A percentile compares a stretch with the other conserved stretches of the same genome.
phyloP scores from a whole-genome alignment of 2,329 filamentous ascomycete genomes.

The Pyrenochaeta sp. region DNA sequence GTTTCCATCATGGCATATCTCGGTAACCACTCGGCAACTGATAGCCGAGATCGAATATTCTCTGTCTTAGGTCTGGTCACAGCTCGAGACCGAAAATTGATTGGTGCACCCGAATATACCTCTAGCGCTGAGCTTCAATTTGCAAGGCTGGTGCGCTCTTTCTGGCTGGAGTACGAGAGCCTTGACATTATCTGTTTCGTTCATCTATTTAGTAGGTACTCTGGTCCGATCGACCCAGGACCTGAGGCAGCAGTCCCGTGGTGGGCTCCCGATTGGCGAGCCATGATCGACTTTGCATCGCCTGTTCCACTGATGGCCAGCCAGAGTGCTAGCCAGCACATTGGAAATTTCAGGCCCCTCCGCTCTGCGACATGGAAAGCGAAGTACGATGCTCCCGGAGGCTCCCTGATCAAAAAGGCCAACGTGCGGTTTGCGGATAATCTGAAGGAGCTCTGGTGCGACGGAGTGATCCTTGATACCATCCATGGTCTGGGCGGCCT shows the following conservation, averaged over 20 bases:
- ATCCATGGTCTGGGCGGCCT: slow-evolving; percentile 35
- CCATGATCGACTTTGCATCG: slow-evolving; percentile 32
- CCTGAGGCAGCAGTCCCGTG: slow-evolving; percentile 22
- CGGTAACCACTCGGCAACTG: slow-evolving; percentile 36
- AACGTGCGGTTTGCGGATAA: slow-evolving; percentile 30
- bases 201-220: slow-evolving; percentile 36
- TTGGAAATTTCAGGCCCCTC: slow-evolving; percentile 41
- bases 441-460: slow-evolving; percentile 31
- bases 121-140: slow-evolving; percentile 23
- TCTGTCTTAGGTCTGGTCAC: slow-evolving; percentile 39
- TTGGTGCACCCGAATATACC: slow-evolving; percentile 35
- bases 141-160: slow-evolving; percentile 37
- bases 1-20: slow-evolving; percentile 39
- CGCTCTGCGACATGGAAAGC: slow-evolving; percentile 29
- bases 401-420: slow-evolving; percentile 18
- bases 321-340: slow-evolving; percentile 35
- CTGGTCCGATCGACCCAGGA: slow-evolving; percentile 19
- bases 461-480: slow-evolving; percentile 31
- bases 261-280: slow-evolving; percentile 40
- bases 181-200: slow-evolving; percentile 42
- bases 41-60: slow-evolving; percentile 38
- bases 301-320: slow-evolving; percentile 46
- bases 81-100: slow-evolving; percentile 25
- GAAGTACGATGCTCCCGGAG: slow-evolving; percentile 35
- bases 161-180: slow-evolving; percentile 29